Evolutionary conservation across 2,329 filamentous ascomycete genomes (phyloP), one percentile per base, ranked within the genome.

Genomic region (Penicillium sumatraense): DNA sequence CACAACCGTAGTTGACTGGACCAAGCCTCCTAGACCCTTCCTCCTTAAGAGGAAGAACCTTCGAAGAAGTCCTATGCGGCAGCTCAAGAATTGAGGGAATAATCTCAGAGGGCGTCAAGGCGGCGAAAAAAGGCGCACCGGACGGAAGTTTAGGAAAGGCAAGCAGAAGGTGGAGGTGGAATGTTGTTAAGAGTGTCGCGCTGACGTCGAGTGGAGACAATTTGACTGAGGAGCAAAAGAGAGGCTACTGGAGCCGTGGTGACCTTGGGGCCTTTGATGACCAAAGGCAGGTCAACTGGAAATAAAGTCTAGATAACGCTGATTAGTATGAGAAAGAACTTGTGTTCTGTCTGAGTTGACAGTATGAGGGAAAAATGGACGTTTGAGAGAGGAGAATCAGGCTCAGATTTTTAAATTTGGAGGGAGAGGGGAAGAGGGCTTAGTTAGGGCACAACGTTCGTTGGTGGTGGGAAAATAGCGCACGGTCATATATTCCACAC

Each of bases 21-120:
- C 91, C 89, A 91, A 90, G 91, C 89, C 91, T 93, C 89, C 89
- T 91, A 90, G 92, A 96, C 91, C 95, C 95, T 96, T 93, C 95
- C 95, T 93, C 93, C 79, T 82, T 83, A 82, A 95, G 93, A 96
- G 93, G 93, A 98, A 98, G 93, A 96, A 93, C 89, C 90, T 88
- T 85, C 86, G 86, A 88, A 88, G 86, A 86, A 88, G 89, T 96
- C 90, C 91, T 98, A 99, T 99, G 93, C 95, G 95, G 95, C 95
- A 98, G 93, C 91, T 96, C 89, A 85, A 80, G 78, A 80, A 79
- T 79, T 84, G 78, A 76, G 84, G 80, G 75, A 80, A 83, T 77
- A 82, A 83, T 65, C 73, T 75, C 64, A 60, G 66, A 65, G 64
- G 69, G 65, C 63, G 72, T 71, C 65, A 72, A 64, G 52, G 64